Conservation (phyloP, 2,329 filamentous ascomycete genomes). For the Cladosporium cucumerinum region DNA sequence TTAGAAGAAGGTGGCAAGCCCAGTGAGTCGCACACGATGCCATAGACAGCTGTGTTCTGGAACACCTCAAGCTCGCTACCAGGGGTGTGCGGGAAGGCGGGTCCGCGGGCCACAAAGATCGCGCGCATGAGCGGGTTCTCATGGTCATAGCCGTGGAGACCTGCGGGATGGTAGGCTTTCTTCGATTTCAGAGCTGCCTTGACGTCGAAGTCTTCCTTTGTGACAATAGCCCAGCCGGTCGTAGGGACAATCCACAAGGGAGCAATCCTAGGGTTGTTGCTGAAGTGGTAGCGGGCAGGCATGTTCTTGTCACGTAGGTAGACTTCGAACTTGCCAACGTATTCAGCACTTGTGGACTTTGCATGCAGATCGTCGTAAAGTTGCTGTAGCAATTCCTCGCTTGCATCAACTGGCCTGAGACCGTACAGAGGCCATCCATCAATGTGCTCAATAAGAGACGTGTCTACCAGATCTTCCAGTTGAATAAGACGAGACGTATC, state of each 20-base stretch:
- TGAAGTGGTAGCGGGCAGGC: slow-evolving; percentile 90
- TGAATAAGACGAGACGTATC: slow-evolving; percentile 77
- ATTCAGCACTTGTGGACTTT: slow-evolving; percentile 54
- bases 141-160: slow-evolving; percentile 92
- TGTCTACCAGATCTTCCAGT: slow-evolving; percentile 82
- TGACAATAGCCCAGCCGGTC: slow-evolving; percentile 87
- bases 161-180: slow-evolving; percentile 71
- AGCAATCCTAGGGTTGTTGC: slow-evolving; percentile 81
- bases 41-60: slow-evolving; percentile 94
- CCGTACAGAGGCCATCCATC: slow-evolving; percentile 96
- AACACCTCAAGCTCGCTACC: slow-evolving; percentile 78
- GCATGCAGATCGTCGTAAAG: slow-evolving; percentile 60
- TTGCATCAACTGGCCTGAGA: slow-evolving; percentile 70
- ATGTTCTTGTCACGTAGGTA: slow-evolving; percentile 84
- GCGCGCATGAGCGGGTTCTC: slow-evolving; percentile 93
- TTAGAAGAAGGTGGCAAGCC: slow-evolving; percentile 65
- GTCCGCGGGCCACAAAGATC: slow-evolving; percentile 88
- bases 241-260: slow-evolving; percentile 93
- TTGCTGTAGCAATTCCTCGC: slow-evolving; percentile 55
- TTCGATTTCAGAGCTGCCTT: slow-evolving; percentile 62
- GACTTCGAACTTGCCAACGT: slow-evolving; percentile 72
- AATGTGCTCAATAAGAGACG: slow-evolving; percentile 71
- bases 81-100: slow-evolving; percentile 81
- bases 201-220: slow-evolving; percentile 73
- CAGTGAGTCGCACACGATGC: slow-evolving; percentile 86